phyloP scores from a whole-genome alignment of 2,329 filamentous ascomycete species.

The Pyricularia pennisetigena region DNA sequence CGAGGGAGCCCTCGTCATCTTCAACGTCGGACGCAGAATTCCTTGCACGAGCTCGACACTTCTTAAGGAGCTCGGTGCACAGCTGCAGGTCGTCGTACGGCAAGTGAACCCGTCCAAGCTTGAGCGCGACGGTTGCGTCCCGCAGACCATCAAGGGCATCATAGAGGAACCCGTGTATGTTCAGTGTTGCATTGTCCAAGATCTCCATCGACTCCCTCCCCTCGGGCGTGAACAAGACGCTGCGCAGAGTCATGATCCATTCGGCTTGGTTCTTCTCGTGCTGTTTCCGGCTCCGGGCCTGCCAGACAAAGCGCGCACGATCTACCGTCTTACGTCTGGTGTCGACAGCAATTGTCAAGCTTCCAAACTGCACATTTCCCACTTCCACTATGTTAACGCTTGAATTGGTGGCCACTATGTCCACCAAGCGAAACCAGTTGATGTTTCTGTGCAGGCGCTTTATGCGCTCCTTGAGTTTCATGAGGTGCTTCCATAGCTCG shows the following conservation, averaged over 20 bases:
- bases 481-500: slow-evolving; percentile 74
- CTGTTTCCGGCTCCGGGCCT: slow-evolving; percentile 51
- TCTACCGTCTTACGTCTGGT: slow-evolving; percentile 88
- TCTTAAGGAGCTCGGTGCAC: slow-evolving; percentile 48
- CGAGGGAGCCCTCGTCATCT: slow-evolving; percentile 49
- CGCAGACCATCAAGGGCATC: slow-evolving; percentile 76
- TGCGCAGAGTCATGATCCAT: slow-evolving; percentile 83
- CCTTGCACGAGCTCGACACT: slow-evolving; percentile 26
- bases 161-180: slow-evolving; percentile 85
- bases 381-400: slow-evolving; percentile 69
- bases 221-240: slow-evolving; percentile 79
- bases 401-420: slow-evolving; percentile 76
- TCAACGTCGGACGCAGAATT: slow-evolving; percentile 17
- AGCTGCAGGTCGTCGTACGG: slow-evolving; percentile 77
- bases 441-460: slow-evolving; percentile 82
- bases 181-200: slow-evolving; percentile 77
- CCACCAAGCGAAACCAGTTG: slow-evolving; percentile 80
- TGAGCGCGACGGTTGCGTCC: slow-evolving; percentile 82
- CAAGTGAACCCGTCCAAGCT: slow-evolving; percentile 81
- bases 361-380: slow-evolving; percentile 76
- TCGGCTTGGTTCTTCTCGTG: slow-evolving; percentile 67
- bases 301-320: slow-evolving; percentile 78
- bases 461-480: slow-evolving; percentile 69
- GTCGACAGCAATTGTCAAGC: slow-evolving; percentile 77
- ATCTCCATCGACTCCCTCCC: slow-evolving; percentile 79